phyloP scores from a whole-genome alignment of 169 alveolate species.

The Plasmodium vinckei region DNA sequence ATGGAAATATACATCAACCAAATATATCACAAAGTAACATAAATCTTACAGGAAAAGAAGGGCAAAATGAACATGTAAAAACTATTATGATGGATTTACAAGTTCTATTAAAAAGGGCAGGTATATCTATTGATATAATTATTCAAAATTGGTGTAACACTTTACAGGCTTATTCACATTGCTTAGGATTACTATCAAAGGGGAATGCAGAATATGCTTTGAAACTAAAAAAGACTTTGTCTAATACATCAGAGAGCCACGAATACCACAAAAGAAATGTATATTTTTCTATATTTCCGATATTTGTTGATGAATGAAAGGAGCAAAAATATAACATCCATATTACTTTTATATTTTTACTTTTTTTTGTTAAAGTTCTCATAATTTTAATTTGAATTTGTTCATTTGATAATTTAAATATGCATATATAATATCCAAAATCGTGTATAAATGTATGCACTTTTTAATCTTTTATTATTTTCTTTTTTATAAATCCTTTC shows the following conservation, averaged over 20 bases:
- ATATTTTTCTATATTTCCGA: constrained; percentile 73
- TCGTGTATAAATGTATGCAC: no score
- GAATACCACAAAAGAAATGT: constrained; percentile 47
- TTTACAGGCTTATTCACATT: constrained; percentile 72
- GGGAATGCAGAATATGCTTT: constrained; percentile 68
- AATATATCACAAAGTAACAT: not conserved
- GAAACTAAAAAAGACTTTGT: constrained; percentile 36
- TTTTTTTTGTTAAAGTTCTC: not conserved
- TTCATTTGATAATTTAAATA: no score
- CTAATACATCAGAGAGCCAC: constrained; percentile 37
- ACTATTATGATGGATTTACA: constrained; percentile 44
- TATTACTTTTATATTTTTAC: not conserved
- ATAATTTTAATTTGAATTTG: no score
- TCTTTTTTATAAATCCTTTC: no score
- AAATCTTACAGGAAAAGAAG: constrained; percentile 10
- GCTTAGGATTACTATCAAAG: constrained; percentile 50
- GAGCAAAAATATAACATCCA: not conserved
- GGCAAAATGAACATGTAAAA: constrained; percentile 47
- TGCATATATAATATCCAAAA: no score
- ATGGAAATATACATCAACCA: not conserved
- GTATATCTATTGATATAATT: constrained; percentile 67
- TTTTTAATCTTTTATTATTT: no score
- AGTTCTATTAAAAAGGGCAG: constrained; percentile 47
- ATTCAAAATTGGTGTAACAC: constrained; percentile 75
- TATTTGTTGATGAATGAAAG: constrained; percentile 43